phyloP scores from a whole-genome alignment of 768 basidiomycete species.

The Pholiota microspora region DNA sequence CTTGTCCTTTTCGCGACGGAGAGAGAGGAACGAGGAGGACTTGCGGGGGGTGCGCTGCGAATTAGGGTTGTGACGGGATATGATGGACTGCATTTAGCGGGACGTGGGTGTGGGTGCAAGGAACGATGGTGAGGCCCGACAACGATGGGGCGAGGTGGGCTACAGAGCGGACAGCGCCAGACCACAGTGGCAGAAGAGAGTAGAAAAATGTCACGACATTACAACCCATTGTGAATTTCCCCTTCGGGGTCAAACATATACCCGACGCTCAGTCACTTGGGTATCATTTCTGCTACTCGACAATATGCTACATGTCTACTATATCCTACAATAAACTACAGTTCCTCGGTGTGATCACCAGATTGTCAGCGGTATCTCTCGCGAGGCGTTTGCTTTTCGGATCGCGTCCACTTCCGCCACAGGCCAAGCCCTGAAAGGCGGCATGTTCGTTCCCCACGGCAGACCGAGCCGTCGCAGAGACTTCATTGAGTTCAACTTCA shows the following conservation, averaged over 20 bases:
- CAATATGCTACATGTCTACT: neutral
- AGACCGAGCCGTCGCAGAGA: slow-evolving; percentile 33
- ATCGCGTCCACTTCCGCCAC: slow-evolving; percentile 17
- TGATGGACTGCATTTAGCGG: slow-evolving; percentile 34
- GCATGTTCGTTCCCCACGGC: slow-evolving; percentile 37
- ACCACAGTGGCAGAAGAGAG: neutral
- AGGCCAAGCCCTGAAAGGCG: slow-evolving; percentile 40
- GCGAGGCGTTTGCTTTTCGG: slow-evolving; percentile 16
- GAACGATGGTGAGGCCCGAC: neutral
- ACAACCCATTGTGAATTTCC: neutral
- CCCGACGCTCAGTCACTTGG: neutral
- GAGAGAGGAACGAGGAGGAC: slow-evolving; percentile 57
- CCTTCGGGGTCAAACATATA: slow-evolving; percentile 5
- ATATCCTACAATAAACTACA: neutral
- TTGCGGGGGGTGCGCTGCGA: slow-evolving; percentile 46
- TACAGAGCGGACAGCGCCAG: neutral
- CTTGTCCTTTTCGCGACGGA: slow-evolving; percentile 49
- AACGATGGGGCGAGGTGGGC: neutral
- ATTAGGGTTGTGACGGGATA: slow-evolving; percentile 35
- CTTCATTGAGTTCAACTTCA: slow-evolving; percentile 32
- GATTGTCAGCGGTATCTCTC: slow-evolving; percentile 11
- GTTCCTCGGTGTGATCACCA: neutral
- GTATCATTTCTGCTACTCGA: neutral
- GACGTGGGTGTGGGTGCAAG: neutral
- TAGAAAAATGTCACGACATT: neutral